Conservation (phyloP, 805 yeast genomes). For the Saturnispora hagleri region DNA sequence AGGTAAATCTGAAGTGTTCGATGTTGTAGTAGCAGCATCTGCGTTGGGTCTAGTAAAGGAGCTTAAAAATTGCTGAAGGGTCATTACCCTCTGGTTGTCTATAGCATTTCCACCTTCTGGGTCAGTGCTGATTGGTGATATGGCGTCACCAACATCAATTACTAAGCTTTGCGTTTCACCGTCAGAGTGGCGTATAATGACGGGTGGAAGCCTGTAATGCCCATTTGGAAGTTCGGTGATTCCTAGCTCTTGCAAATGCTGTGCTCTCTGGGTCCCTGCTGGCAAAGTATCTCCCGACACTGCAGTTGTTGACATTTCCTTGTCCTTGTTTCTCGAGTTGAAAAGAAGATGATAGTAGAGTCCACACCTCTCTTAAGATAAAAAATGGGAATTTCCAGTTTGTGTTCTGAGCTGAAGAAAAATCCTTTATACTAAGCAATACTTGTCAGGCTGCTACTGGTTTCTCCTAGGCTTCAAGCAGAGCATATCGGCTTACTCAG, state of each 20-base stretch:
- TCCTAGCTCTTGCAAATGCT: slow-evolving; percentile 9
- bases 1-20: neutral
- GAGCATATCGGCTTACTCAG: neutral
- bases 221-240: slow-evolving; percentile 15
- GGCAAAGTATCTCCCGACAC: neutral
- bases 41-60: neutral
- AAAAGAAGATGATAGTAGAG: neutral
- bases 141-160: slow-evolving; percentile 25
- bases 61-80: slow-evolving; percentile 5
- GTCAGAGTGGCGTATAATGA: slow-evolving; percentile 23
- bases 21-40: neutral
- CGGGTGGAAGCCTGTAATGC: slow-evolving; percentile 24
- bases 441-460: neutral
- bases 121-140: neutral
- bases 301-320: neutral
- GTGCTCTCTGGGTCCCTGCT: neutral
- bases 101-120: neutral
- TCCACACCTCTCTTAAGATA: neutral
- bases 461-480: neutral
- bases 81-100: slow-evolving; percentile 3
- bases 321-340: neutral
- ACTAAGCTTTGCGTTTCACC: slow-evolving; percentile 23
- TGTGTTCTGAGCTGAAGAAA: neutral
- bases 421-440: neutral
- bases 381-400: neutral